Conservation (phyloP, 2,329 filamentous ascomycete species). For the Leptographium wingfieldii region DNA sequence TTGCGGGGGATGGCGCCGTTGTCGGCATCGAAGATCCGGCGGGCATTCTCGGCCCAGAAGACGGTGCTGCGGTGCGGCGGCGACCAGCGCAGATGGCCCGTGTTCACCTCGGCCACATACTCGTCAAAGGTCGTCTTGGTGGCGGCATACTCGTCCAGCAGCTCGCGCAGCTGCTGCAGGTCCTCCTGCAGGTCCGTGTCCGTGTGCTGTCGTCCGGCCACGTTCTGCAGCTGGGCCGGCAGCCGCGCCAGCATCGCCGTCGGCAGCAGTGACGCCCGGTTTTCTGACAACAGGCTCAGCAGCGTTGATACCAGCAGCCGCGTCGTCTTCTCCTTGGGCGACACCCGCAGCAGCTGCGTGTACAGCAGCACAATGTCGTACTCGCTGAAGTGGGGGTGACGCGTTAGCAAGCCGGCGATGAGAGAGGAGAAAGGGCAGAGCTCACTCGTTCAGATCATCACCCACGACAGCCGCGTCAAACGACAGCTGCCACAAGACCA, state of each 20-base stretch:
- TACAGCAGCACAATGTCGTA: conserved; percentile 88
- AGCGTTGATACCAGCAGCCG: conserved; percentile 81
- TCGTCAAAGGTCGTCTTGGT: conserved; percentile 74
- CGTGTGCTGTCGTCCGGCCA: conserved; percentile 47
- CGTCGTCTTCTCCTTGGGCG: conserved; percentile 96
- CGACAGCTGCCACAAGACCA: conserved; percentile 93
- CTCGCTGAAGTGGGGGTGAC: conserved; percentile 45
- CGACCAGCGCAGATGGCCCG: conserved; percentile 84
- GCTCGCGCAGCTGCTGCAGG: conserved; percentile 45
- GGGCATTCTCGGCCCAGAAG: conserved; percentile 88
- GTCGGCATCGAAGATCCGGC: conserved; percentile 72
- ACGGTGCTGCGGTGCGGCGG: conserved; percentile 75
- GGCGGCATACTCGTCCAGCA: conserved; percentile 54
- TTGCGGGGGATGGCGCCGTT: conserved; percentile 67
- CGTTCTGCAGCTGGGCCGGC: conserved; percentile 51
- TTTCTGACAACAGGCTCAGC: conserved; percentile 64
- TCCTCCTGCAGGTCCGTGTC: conserved; percentile 54
- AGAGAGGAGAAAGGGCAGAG: conserved; percentile 5
- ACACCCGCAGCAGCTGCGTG: conserved; percentile 80
- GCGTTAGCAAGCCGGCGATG: not conserved
- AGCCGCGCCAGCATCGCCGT: conserved; percentile 78
- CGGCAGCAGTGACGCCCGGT: conserved; percentile 64
- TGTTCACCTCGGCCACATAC: conserved; percentile 74
- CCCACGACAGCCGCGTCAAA: conserved; percentile 71
- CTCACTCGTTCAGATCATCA: conserved; percentile 74